phyloP scores from a whole-genome alignment of 768 basidiomycete species.

The Baorangia bicolor region DNA sequence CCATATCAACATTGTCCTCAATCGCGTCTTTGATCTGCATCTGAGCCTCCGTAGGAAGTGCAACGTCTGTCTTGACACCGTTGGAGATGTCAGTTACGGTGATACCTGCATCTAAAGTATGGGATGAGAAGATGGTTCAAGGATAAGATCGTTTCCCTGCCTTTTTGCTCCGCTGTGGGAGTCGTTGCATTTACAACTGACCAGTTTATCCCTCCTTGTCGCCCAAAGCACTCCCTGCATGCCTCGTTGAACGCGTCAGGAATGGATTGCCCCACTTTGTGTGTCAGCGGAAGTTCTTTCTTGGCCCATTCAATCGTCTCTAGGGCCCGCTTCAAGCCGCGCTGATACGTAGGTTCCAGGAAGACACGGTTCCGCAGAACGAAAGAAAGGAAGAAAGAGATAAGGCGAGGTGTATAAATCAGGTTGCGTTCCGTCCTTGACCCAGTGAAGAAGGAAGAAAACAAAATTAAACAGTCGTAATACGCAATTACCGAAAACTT shows the following conservation, averaged over 20 bases:
- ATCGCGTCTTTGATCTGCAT: slow-evolving; percentile 27
- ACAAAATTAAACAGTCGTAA: not conserved
- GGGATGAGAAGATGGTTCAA: slow-evolving; percentile 6
- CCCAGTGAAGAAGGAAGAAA: not conserved
- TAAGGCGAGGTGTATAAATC: slow-evolving; percentile 48
- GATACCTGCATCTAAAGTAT: slow-evolving; percentile 12
- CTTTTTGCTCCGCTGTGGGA: slow-evolving; percentile 7
- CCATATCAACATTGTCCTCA: slow-evolving; percentile 27
- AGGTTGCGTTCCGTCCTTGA: slow-evolving; percentile 50
- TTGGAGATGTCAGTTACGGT: slow-evolving; percentile 15
- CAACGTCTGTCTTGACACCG: slow-evolving; percentile 13
- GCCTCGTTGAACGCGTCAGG: slow-evolving; percentile 49
- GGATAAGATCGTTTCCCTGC: not conserved
- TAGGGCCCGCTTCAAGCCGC: slow-evolving; percentile 46
- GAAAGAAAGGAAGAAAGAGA: slow-evolving; percentile 61
- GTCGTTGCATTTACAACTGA: slow-evolving; percentile 9
- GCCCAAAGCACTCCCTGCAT: slow-evolving; percentile 50
- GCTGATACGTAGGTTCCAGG: slow-evolving; percentile 46
- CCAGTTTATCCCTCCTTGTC: slow-evolving; percentile 42
- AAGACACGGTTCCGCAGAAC: slow-evolving; percentile 56
- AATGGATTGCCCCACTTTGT: slow-evolving; percentile 37
- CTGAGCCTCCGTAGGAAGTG: slow-evolving; percentile 26
- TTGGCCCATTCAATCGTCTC: slow-evolving; percentile 40
- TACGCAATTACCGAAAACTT: not conserved
- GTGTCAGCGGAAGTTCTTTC: slow-evolving; percentile 44